Conservation (phyloP, 2,329 filamentous ascomycete genomes). For the Atkinsonella hypoxylon region DNA sequence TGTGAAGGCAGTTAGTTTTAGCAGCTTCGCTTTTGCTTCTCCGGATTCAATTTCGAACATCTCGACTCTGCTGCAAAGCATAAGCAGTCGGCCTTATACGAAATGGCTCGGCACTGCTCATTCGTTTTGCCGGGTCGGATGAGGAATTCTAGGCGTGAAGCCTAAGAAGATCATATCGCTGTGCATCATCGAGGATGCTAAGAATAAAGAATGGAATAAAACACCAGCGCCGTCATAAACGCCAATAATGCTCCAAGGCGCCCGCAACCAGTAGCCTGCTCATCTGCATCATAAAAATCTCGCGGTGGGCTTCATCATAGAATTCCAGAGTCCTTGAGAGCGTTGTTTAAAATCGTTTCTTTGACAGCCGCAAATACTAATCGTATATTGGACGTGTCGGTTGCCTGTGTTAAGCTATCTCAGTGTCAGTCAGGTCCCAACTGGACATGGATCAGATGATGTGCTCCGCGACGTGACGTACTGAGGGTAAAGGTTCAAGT, state of each 20-base stretch:
- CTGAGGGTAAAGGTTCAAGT: conserved; percentile 96
- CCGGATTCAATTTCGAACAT: neutral
- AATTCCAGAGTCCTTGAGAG: conserved; percentile 94
- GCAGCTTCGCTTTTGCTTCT: neutral
- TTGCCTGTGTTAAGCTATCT: conserved; percentile 85
- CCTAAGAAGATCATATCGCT: neutral
- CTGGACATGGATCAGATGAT: neutral
- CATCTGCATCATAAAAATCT: conserved; percentile 8
- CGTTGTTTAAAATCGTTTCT: conserved; percentile 97
- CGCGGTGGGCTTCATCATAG: conserved; percentile 41
- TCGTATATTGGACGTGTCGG: conserved; percentile 95
- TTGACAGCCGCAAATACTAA: conserved; percentile 97
- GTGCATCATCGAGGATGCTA: neutral
- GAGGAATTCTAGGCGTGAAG: neutral
- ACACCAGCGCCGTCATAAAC: conserved; percentile 6
- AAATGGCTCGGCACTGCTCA: neutral
- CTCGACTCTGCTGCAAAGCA: neutral
- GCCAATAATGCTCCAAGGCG: conserved; percentile 12
- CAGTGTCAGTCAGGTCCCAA: neutral
- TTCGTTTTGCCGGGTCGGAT: neutral
- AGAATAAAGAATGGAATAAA: neutral
- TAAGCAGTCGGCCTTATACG: neutral
- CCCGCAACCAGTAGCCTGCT: conserved; percentile 8
- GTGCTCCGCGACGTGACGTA: conserved; percentile 34
- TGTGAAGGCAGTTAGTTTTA: neutral